Conservation (phyloP, 805 yeast species). For the Zygoascus tannicola region DNA sequence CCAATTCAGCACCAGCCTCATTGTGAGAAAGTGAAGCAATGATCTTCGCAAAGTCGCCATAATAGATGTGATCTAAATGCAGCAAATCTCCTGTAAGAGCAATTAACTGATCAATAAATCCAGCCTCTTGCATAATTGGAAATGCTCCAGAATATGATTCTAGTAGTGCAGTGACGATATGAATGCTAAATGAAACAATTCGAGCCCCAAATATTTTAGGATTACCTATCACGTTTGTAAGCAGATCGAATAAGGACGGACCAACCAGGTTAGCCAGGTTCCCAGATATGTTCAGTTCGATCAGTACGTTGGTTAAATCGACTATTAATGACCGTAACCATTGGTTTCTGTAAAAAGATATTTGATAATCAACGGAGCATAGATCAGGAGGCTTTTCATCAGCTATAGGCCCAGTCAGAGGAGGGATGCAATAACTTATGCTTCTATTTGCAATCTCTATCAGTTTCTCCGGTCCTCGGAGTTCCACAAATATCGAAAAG, state of each 20-base stretch:
- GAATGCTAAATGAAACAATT: conserved; percentile 50
- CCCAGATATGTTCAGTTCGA: conserved; percentile 66
- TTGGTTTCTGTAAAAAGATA: conserved; percentile 26
- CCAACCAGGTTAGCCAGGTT: conserved; percentile 78
- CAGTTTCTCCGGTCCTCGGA: conserved; percentile 55
- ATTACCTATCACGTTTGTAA: conserved; percentile 49
- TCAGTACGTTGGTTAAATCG: conserved; percentile 53
- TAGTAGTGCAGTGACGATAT: conserved; percentile 58
- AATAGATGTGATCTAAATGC: conserved; percentile 43
- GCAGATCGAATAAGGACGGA: conserved; percentile 58
- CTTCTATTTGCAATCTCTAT: conserved; percentile 56
- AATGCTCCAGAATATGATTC: conserved; percentile 90
- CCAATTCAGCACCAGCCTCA: conserved; percentile 54
- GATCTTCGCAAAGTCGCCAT: conserved; percentile 58
- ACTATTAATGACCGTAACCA: conserved; percentile 52
- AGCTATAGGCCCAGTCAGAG: conserved; percentile 36
- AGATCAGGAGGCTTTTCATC: conserved; percentile 37
- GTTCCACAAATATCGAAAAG: conserved; percentile 52
- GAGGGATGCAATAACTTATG: conserved; percentile 36
- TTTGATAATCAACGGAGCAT: conserved; percentile 33
- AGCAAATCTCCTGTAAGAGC: conserved; percentile 47
- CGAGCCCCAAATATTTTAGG: conserved; percentile 59
- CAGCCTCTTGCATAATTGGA: conserved; percentile 68
- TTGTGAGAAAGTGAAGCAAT: conserved; percentile 79
- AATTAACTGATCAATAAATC: conserved; percentile 56